Evolutionary conservation across 768 basidiomycete genomes (phyloP), one percentile per base, ranked within the genome.

Genomic region (Pleurotus djamor): DNA sequence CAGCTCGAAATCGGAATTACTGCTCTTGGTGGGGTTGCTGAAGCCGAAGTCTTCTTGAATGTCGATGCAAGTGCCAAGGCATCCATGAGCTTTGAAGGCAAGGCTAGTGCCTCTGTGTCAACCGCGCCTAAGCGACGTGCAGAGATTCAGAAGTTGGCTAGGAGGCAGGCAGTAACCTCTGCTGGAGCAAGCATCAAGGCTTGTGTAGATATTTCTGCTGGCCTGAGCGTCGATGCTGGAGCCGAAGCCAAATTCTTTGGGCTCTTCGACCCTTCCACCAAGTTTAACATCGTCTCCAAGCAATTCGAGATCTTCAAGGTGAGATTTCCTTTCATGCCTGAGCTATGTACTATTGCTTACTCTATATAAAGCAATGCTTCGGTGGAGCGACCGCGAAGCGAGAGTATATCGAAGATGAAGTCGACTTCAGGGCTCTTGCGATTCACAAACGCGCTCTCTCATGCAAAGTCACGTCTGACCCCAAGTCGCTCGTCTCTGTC

Each of bases 241-340:
- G 73, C 72, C n/a, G 60, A 69, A 16, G 72, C 64, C 17, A 60
- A 60, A 16, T 72, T 74, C 63, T 72, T 72, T 58, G 65, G 66
- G 12, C 59, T 75, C 12, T 74, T 75, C 65, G 63, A 71, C 44
- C 48, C 59, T 5, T 62, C 58, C 34, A 68, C 67, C 13, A 52
- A 67, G 59, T 64, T 76, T 6, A 54, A 67, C 4, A 60, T 81
- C 32, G 77, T 77, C 62, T 64, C 58, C 38, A 74, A 74, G 61
- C 63, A 75, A 8, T 76, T 76, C 48, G 66, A 73, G 37, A 54
- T 79, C 4, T 72, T 76, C 71, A 71, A 77, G 63, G 76, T 77
- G 38, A 43, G 45, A 21, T 10, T 2, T 28, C 17, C 4, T 41
- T n/a, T 41, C 10, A 10, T 41, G 38, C 38, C 4, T 41, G 1